Percentiles rank a stretch among this genome's conserved stretches.
These are phyloP conservation scores for Cyclotella atomus DNA, from an alignment of 108 stramenopile genomes.

Conservation along the genomic window DNA sequence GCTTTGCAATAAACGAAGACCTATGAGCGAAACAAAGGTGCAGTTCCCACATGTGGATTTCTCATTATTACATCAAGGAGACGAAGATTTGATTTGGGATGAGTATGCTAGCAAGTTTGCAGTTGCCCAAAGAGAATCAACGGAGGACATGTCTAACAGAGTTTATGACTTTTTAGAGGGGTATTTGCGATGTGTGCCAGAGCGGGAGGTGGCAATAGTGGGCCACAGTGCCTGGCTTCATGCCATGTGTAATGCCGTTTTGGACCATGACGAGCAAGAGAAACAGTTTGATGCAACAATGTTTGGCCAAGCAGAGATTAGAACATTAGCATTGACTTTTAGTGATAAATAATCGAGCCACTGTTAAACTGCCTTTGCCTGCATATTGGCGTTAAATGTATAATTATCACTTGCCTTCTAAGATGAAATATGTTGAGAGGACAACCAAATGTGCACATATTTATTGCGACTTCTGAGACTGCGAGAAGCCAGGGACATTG, in stretches of 20 bases:
- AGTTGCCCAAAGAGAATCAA: slow-evolving; percentile 31
- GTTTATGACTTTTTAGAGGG: slow-evolving; percentile 33
- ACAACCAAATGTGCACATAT: too few relatives aligned
- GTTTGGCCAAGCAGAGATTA: slow-evolving; percentile 48
- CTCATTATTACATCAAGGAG: slow-evolving; percentile 39
- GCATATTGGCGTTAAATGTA: too few relatives aligned
- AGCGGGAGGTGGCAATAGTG: slow-evolving; percentile 44
- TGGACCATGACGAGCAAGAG: slow-evolving; percentile 3
- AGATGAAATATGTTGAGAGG: too few relatives aligned
- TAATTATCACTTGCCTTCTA: too few relatives aligned
- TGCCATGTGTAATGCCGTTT: slow-evolving; percentile 46
- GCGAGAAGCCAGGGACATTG: neutral
- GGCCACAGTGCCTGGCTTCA: slow-evolving; percentile 47
- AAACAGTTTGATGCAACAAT: slow-evolving; percentile 5
- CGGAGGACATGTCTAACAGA: slow-evolving; percentile 39
- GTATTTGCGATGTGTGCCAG: slow-evolving; percentile 21
- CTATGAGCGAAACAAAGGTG: slow-evolving; percentile 43
- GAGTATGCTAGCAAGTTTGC: slow-evolving; percentile 1
- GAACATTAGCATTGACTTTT: slow-evolving; percentile 33
- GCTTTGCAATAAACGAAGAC: slow-evolving; percentile 79
- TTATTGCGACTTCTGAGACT: too few relatives aligned
- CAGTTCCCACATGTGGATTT: slow-evolving; percentile 77
- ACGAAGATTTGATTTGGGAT: slow-evolving; percentile 62
- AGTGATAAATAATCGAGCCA: neutral
- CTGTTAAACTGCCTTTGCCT: neutral